Conservation (phyloP, 164 flowering plant genomes). For the Nymphaea thermarum region DNA sequence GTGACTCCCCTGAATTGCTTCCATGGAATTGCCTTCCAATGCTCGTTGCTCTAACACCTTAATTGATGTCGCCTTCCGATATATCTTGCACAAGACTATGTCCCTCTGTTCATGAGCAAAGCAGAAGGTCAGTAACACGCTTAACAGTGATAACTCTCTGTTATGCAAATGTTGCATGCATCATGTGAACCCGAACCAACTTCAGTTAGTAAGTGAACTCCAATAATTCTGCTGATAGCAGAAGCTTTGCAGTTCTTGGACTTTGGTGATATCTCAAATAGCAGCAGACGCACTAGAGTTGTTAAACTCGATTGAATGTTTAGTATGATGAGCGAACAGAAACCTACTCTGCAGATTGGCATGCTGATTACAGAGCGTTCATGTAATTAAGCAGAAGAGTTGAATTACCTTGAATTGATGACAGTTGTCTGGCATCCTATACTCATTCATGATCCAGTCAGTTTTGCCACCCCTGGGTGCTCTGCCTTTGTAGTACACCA, state of each 20-base stretch:
- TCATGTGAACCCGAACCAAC: too few relatives aligned
- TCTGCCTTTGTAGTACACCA: slow-evolving; percentile 80
- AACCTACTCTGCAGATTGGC: too few relatives aligned
- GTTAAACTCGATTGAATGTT: too few relatives aligned
- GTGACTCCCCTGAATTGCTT: slow-evolving; percentile 3
- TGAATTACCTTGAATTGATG: slow-evolving; percentile 14
- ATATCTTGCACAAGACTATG: slow-evolving; percentile 75
- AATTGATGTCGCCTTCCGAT: slow-evolving; percentile 83
- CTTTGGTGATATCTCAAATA: background rate
- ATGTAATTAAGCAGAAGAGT: too few relatives aligned
- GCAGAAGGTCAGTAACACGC: background rate
- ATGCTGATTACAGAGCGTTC: too few relatives aligned
- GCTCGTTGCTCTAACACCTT: slow-evolving; percentile 86
- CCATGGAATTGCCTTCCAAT: slow-evolving; percentile 46
- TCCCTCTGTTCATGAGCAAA: slow-evolving; percentile 15
- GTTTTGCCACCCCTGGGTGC: slow-evolving; percentile 76
- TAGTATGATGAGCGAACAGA: too few relatives aligned
- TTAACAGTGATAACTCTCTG: too few relatives aligned
- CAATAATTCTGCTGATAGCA: background rate
- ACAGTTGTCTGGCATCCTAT: slow-evolving; percentile 19
- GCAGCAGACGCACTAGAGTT: too few relatives aligned
- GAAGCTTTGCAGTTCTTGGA: background rate
- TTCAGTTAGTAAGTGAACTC: background rate
- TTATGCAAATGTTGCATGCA: too few relatives aligned
- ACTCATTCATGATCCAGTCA: slow-evolving; percentile 98